phyloP scores from a whole-genome alignment of 306 rosid genomes.

The Ormosia semicastrata region DNA sequence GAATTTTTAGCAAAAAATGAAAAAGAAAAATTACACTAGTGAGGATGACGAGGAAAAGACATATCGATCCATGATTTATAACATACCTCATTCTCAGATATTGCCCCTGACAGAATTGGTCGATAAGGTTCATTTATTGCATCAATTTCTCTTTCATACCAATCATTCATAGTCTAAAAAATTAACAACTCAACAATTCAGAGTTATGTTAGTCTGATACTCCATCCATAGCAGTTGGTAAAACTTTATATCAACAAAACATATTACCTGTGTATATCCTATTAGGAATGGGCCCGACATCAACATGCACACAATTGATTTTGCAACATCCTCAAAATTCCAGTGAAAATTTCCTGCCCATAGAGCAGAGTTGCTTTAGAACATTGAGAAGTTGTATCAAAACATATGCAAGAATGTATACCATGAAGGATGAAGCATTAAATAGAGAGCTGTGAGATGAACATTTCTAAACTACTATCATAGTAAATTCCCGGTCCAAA shows the following conservation, averaged over 20 bases:
- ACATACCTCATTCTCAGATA: slow-evolving; percentile 87
- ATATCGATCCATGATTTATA: neutral
- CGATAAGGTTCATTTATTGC: slow-evolving; percentile 98
- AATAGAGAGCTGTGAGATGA: slow-evolving; percentile 11
- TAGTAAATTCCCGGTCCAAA: neutral
- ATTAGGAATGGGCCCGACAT: slow-evolving; percentile 97
- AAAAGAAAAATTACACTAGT: neutral
- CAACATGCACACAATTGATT: slow-evolving; percentile 84
- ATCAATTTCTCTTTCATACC: slow-evolving; percentile 98
- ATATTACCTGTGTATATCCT: slow-evolving; percentile 85
- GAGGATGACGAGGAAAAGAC: neutral
- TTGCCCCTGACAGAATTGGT: slow-evolving; percentile 96
- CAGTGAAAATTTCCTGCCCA: slow-evolving; percentile 89
- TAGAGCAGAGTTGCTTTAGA: slow-evolving; percentile 11
- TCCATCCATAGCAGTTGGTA: neutral
- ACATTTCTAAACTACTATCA: neutral
- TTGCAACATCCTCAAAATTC: slow-evolving; percentile 82
- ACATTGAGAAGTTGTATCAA: neutral
- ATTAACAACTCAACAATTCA: slow-evolving; percentile 9
- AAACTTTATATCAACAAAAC: neutral
- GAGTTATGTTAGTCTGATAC: slow-evolving; percentile 6
- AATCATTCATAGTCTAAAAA: slow-evolving; percentile 82
- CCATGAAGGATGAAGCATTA: slow-evolving; percentile 19
- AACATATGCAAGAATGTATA: slow-evolving; percentile 2
- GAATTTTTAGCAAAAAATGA: slow-evolving; percentile 9